These are phyloP conservation scores for Lasiosphaeriaceae sp. DNA, from an alignment of 495 filamentous ascomycete genomes.

Conservation along the genomic window DNA sequence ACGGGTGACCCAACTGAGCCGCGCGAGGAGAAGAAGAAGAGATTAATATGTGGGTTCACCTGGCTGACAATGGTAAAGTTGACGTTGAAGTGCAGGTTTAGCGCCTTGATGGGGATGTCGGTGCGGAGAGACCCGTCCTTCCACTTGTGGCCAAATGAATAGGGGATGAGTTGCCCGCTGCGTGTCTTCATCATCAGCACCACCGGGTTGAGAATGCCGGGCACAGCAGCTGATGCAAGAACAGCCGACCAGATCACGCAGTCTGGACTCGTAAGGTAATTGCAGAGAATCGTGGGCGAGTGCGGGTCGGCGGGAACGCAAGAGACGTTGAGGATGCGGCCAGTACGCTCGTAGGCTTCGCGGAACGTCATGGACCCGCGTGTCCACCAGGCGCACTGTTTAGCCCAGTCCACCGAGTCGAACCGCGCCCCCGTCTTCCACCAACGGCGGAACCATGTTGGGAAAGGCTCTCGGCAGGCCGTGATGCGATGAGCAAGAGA, in stretches of 20 bases:
- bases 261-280: constrained; percentile 91
- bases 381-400: constrained; percentile 80
- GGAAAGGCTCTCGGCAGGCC: constrained; percentile 75
- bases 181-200: constrained; percentile 92
- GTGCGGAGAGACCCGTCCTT: constrained; percentile 93
- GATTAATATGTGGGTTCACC: constrained; percentile 95
- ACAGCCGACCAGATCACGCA: constrained; percentile 99
- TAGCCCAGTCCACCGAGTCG: constrained; percentile 89
- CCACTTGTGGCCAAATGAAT: constrained; percentile 96
- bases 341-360: constrained; percentile 92
- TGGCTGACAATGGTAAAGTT: constrained; percentile 95
- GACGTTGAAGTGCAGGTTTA: constrained; percentile 96
- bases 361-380: constrained; percentile 87
- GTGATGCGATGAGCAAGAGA: constrained; percentile 79
- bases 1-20: constrained; percentile 89
- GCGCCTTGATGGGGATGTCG: constrained; percentile 88
- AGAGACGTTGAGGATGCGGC: constrained; percentile 89
- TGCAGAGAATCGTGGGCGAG: constrained; percentile 83
- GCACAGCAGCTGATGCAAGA: constrained; percentile 90
- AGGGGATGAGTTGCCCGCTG: constrained; percentile 69
- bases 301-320: constrained; percentile 98
- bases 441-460: constrained; percentile 77
- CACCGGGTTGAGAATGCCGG: constrained; percentile 92
- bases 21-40: constrained; percentile 96
- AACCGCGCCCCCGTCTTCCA: constrained; percentile 91